Evolutionary conservation across 2,329 filamentous ascomycete species (phyloP).

Genomic region (Aspergillus pseudoterreus): DNA sequence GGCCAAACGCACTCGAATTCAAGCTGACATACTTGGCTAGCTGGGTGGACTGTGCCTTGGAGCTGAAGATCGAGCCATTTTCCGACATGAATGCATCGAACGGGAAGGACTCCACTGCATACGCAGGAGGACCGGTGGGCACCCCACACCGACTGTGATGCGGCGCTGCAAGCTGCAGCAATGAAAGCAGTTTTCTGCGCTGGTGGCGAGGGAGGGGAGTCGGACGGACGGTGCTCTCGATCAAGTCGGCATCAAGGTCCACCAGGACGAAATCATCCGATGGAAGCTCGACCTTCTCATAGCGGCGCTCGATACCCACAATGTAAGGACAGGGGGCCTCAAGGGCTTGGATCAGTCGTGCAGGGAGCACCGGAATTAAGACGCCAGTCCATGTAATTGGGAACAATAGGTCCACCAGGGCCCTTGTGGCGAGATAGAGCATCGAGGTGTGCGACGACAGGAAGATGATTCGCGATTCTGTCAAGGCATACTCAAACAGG

Average conservation of each 20-base stretch:
- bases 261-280: constrained; percentile 95
- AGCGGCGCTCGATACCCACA: constrained; percentile 88
- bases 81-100: constrained; percentile 88
- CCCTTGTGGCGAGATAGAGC: constrained; percentile 87
- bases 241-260: constrained; percentile 85
- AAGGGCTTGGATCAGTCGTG: constrained; percentile 80
- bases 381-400: constrained; percentile 91
- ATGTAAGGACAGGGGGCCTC: constrained; percentile 97
- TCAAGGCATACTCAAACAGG: constrained; percentile 86
- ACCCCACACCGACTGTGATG: constrained; percentile 86
- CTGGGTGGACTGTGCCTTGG: constrained; percentile 65
- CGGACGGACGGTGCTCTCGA: constrained; percentile 79
- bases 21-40: constrained; percentile 83
- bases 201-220: constrained; percentile 79
- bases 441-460: constrained; percentile 94
- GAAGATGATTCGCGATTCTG: constrained; percentile 93
- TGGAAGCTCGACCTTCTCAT: constrained; percentile 62
- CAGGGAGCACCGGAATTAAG: constrained; percentile 86
- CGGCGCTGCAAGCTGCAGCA: constrained; percentile 85
- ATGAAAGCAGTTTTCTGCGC: constrained; percentile 79
- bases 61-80: constrained; percentile 73
- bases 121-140: constrained; percentile 80
- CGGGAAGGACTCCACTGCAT: constrained; percentile 89
- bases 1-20: constrained; percentile 81
- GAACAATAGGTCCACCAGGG: constrained; percentile 81